These are phyloP conservation scores for Murraya paniculata DNA, from an alignment of 345 rosid genomes.

Conservation along the genomic window DNA sequence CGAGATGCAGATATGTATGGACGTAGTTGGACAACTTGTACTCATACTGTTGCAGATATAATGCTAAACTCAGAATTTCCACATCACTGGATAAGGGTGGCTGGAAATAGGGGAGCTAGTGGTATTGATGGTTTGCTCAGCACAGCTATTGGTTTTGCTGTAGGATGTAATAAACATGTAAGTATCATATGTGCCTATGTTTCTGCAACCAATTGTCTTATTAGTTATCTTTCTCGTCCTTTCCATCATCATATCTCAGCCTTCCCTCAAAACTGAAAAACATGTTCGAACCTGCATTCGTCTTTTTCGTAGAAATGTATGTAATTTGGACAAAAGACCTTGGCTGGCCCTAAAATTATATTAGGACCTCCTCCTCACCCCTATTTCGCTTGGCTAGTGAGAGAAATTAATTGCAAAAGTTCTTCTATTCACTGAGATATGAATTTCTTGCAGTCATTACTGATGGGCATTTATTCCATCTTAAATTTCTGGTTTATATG, in stretches of 20 bases:
- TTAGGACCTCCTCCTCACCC: neutral
- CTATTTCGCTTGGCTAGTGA: neutral
- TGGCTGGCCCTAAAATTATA: neutral
- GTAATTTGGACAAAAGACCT: neutral
- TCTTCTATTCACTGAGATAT: neutral
- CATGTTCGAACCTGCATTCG: neutral
- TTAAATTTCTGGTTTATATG: neutral
- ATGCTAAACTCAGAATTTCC: slow-evolving; percentile 45
- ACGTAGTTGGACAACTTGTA: slow-evolving; percentile 31
- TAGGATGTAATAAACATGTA: slow-evolving; percentile 81
- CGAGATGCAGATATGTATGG: slow-evolving; percentile 96
- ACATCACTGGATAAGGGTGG: slow-evolving; percentile 61
- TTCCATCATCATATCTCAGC: neutral
- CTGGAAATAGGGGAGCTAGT: slow-evolving; percentile 98
- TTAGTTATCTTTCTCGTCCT: neutral
- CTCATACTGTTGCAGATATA: slow-evolving; percentile 28
- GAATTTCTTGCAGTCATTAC: neutral
- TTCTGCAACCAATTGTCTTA: neutral
- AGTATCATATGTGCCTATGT: slow-evolving; percentile 18
- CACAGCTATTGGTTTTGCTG: slow-evolving; percentile 87
- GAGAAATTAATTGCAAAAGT: neutral
- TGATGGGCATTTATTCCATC: neutral
- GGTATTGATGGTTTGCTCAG: slow-evolving; percentile 98
- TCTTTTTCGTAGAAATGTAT: neutral
- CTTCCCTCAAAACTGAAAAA: neutral